Conservation (phyloP, 129 eudicot genomes). For the Flaveria brownii region DNA sequence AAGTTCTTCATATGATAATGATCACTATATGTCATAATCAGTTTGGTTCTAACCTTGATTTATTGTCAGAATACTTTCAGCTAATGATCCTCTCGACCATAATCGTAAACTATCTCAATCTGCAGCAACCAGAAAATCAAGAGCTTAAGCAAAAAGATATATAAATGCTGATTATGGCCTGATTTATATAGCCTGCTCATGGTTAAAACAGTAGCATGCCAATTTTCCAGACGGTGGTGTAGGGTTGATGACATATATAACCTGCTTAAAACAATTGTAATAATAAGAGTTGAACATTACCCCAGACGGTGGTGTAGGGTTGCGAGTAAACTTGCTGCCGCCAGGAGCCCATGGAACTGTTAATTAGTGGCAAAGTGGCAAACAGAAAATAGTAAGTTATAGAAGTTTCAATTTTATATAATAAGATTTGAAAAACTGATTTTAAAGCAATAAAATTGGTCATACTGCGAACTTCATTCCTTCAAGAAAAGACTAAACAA, state of each 20-base stretch:
- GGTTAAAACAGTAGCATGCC: neutral
- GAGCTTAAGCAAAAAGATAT: slow-evolving; percentile 21
- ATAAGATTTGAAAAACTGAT: neutral
- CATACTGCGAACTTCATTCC: neutral
- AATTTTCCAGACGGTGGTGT: neutral
- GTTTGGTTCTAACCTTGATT: slow-evolving; percentile 50
- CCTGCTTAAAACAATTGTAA: neutral
- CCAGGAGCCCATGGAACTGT: slow-evolving; percentile 99
- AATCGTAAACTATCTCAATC: slow-evolving; percentile 88
- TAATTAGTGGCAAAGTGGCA: slow-evolving; percentile 7
- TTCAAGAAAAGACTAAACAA: neutral
- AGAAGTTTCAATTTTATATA: neutral
- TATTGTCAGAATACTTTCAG: slow-evolving; percentile 34
- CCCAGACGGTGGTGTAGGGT: slow-evolving; percentile 96
- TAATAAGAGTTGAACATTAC: slow-evolving; percentile 42
- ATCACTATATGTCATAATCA: neutral
- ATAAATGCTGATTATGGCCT: slow-evolving; percentile 10
- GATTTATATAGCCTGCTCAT: neutral
- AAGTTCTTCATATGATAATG: neutral
- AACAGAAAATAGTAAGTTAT: neutral
- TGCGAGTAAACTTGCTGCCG: slow-evolving; percentile 92
- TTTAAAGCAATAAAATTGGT: neutral
- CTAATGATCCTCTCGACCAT: slow-evolving; percentile 71
- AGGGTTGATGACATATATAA: neutral
- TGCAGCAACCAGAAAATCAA: slow-evolving; percentile 39